Evolutionary conservation across 2,329 filamentous ascomycete genomes (phyloP), one percentile per base, ranked within the genome.

Genomic region (Fusarium mundagurra): DNA sequence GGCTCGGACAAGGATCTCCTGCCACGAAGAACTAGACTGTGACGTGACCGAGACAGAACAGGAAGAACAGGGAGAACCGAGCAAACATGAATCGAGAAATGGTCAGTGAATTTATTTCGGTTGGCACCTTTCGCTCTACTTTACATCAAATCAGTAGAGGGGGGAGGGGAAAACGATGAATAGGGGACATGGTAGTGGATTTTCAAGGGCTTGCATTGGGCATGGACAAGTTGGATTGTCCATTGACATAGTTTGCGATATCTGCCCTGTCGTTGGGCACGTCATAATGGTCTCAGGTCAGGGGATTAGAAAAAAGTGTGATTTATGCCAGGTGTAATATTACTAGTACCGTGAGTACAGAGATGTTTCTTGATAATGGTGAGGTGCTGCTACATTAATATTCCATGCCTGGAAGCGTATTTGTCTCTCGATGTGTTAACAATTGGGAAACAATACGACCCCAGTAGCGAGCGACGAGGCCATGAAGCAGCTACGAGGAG

Each of bases 221-320:
- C 45, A 65, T 74, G 72, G 64, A 36, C 68, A 74, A 61, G 43
- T 65, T 74, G 72, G 64, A 75, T 72, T 74, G 72, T 61, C 58
- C 60, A 67, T 47, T 51, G 17, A 20, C 22, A 33, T 43, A 45
- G 53, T 57, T 50, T 27, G 55, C 34, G 55, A 61, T 48, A 65
- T 74, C 61, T 72, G 34, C 27, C 41, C 51, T 61, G 50, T 47
- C 31, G 24, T 47, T 34, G 24, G 34, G 31, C 59, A 48, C 50
- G 36, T 53, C 66, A 44, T 55, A 45, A 50, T 47, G 39, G 27
- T 59, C 54, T 44, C 22, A 31, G 41, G 47, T 31, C 36, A 59
- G 29, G 29, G 36, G 34, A 55, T 31, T 43, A 66, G 16, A 43
- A 31, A 51, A 64, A 57, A 47, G 27, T 50, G 27, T n/a, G 36